Evolutionary conservation across 2,329 filamentous ascomycete genomes (phyloP).

Genomic region (Nemania sp.): DNA sequence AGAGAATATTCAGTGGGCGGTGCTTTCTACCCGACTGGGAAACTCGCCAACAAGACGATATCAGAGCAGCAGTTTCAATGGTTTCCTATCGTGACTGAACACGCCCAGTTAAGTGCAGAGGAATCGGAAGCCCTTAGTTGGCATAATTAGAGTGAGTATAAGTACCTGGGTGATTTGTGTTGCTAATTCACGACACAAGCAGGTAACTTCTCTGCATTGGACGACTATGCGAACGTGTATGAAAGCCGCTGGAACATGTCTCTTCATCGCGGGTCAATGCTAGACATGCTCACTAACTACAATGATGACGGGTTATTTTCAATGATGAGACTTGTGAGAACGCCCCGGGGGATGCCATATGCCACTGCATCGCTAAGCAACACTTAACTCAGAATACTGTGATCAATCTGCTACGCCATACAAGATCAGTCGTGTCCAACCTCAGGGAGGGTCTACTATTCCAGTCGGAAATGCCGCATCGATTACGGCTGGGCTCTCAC

Average conservation of each 20-base stretch:
- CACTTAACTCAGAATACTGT: neutral
- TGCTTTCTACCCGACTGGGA: slow-evolving; percentile 17
- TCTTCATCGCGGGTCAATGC: slow-evolving; percentile 12
- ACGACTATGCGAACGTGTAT: slow-evolving; percentile 17
- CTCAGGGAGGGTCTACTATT: slow-evolving; percentile 45
- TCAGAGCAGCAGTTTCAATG: slow-evolving; percentile 14
- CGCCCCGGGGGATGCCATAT: too few relatives aligned
- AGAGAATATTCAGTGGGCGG: slow-evolving; percentile 12
- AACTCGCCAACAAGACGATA: slow-evolving; percentile 17
- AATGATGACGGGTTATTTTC: slow-evolving; percentile 17
- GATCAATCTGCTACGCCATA: slow-evolving; percentile 47
- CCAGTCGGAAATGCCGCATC: slow-evolving; percentile 39
- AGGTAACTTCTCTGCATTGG: slow-evolving; percentile 15
- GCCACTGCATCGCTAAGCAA: neutral
- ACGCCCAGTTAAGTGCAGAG: slow-evolving; percentile 8
- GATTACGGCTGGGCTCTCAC: slow-evolving; percentile 39
- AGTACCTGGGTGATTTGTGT: neutral
- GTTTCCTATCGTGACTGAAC: slow-evolving; percentile 14
- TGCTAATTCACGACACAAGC: slow-evolving; percentile 4
- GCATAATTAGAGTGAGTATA: slow-evolving; percentile 11
- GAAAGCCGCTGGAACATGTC: slow-evolving; percentile 19
- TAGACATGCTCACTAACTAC: slow-evolving; percentile 16
- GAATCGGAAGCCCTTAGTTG: slow-evolving; percentile 11
- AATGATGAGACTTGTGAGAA: slow-evolving; percentile 21
- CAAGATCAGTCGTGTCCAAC: slow-evolving; percentile 42